These are phyloP conservation scores for Hemisphaericaspora lyxosophila DNA, from an alignment of 1,139 yeast genomes.

Conservation along the genomic window DNA sequence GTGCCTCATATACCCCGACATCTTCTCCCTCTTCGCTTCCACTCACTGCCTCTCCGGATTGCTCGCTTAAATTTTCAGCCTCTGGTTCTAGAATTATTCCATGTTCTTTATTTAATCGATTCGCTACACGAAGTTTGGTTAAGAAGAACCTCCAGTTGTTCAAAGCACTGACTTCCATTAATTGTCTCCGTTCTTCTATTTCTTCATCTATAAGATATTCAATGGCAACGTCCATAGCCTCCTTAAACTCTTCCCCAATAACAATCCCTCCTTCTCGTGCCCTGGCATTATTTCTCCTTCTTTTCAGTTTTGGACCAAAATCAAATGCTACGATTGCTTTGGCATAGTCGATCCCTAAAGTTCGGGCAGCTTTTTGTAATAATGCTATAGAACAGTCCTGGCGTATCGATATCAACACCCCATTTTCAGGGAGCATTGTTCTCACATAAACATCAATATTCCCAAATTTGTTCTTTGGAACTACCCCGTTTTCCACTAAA, in stretches of 20 bases:
- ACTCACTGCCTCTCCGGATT: not conserved
- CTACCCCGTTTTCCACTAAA: slow-evolving; percentile 58
- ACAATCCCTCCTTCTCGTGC: slow-evolving; percentile 68
- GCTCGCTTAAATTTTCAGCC: slow-evolving; percentile 6
- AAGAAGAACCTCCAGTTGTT: slow-evolving; percentile 73
- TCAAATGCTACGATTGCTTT: slow-evolving; percentile 87
- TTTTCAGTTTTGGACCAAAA: slow-evolving; percentile 38
- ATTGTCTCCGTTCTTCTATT: slow-evolving; percentile 46
- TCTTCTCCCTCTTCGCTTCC: not conserved
- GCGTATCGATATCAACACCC: slow-evolving; percentile 48
- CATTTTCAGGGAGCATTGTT: slow-evolving; percentile 83
- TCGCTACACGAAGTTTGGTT: slow-evolving; percentile 67
- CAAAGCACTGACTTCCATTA: slow-evolving; percentile 54
- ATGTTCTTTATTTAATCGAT: slow-evolving; percentile 64
- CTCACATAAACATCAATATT: slow-evolving; percentile 77
- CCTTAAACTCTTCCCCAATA: slow-evolving; percentile 60
- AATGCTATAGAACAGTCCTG: slow-evolving; percentile 37
- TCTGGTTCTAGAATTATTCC: slow-evolving; percentile 45
- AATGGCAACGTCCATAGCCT: slow-evolving; percentile 62
- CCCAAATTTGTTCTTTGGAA: slow-evolving; percentile 76
- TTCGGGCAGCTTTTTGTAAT: slow-evolving; percentile 68
- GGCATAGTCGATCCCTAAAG: slow-evolving; percentile 75
- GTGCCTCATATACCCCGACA: not conserved
- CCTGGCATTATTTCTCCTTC: slow-evolving; percentile 49
- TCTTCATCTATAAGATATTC: slow-evolving; percentile 58